Evolutionary conservation across 768 basidiomycete species (phyloP).

Genomic region (Candolleomyces eurysporus): DNA sequence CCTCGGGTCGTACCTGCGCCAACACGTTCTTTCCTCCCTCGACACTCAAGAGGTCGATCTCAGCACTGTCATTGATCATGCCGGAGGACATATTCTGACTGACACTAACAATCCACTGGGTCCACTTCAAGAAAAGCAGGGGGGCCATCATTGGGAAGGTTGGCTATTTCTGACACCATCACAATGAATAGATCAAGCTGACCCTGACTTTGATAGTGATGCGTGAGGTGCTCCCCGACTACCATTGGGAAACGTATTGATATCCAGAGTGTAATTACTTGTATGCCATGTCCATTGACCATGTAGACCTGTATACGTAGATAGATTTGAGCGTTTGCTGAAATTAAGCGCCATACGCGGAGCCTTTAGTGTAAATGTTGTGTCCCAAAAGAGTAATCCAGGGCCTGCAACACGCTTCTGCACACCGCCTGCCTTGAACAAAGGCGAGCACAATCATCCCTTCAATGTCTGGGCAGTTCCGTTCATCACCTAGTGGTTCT

Average conservation of each 20-base stretch:
- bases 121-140: constrained; percentile 62
- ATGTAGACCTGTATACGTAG: not conserved
- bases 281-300: not conserved
- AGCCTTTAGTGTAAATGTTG: too few species aligned
- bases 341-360: too few species aligned
- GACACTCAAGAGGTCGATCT: constrained; percentile 53
- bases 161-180: constrained; percentile 24
- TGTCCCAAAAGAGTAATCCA: not conserved
- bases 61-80: constrained; percentile 38
- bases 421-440: not conserved
- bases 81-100: constrained; percentile 51
- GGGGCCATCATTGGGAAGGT: constrained; percentile 76
- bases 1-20: constrained; percentile 66
- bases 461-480: constrained; percentile 39
- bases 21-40: constrained; percentile 53
- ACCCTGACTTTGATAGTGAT: constrained; percentile 35
- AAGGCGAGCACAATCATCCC: not conserved
- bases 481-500: constrained; percentile 33
- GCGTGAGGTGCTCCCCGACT: constrained; percentile 69
- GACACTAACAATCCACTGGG: constrained; percentile 64
- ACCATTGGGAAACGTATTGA: constrained; percentile 79
- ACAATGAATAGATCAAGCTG: too few species aligned
- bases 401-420: not conserved
- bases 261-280: not conserved
- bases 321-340: not conserved